These are phyloP conservation scores for Ustilago crameri DNA, from an alignment of 1,284 basidiomycete genomes.

Conservation along the genomic window DNA sequence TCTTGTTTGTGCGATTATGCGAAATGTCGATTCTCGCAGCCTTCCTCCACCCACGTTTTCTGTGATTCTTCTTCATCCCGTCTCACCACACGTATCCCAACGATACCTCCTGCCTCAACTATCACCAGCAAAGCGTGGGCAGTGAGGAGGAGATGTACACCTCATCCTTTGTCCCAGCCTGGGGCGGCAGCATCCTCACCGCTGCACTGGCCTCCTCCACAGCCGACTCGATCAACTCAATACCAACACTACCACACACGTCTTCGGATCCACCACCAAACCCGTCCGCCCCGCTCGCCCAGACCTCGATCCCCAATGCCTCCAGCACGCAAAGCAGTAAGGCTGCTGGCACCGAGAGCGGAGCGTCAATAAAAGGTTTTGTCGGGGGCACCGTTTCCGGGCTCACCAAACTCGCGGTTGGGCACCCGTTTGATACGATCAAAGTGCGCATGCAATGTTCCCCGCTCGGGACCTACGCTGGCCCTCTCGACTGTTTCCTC, in stretches of 20 bases:
- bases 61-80: neutral
- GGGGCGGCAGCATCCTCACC: slow-evolving; percentile 20
- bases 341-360: slow-evolving; percentile 11
- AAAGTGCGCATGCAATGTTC: slow-evolving; percentile 81
- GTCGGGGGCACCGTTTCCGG: slow-evolving; percentile 68
- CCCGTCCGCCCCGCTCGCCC: slow-evolving; percentile 14
- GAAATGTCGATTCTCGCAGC: too few species aligned
- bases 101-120: neutral
- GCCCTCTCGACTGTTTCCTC: slow-evolving; percentile 76
- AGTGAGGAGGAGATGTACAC: slow-evolving; percentile 18
- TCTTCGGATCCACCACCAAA: slow-evolving; percentile 33
- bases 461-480: slow-evolving; percentile 76
- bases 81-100: neutral
- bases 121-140: neutral
- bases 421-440: slow-evolving; percentile 75
- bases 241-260: slow-evolving; percentile 16
- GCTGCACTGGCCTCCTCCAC: slow-evolving; percentile 3
- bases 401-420: slow-evolving; percentile 69
- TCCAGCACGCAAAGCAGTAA: neutral
- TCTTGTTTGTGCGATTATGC: too few species aligned
- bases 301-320: neutral
- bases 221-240: slow-evolving; percentile 8
- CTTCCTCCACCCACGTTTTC: neutral
- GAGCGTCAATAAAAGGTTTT: slow-evolving; percentile 65
- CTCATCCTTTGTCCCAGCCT: slow-evolving; percentile 19